Base-by-base conservation (phyloP, 768 basidiomycete genomes). In the Mycena alexandri region DNA sequence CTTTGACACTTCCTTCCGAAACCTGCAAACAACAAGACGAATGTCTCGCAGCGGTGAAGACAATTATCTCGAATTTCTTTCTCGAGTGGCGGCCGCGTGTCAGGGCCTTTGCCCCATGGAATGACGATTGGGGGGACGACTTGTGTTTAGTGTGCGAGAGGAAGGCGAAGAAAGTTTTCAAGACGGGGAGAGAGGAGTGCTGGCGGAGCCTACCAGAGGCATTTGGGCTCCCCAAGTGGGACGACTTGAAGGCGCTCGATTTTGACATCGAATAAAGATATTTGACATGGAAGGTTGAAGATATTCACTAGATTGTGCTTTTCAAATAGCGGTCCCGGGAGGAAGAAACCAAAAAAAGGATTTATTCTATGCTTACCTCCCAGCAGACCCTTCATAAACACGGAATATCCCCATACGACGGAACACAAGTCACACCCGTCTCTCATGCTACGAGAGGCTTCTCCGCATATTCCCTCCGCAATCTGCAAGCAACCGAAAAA, bases 211-310 rank as follows among this genome's bases (percentile, higher is more conserved):
- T 65, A 21, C 65, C 68, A 6, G 42, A 46, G 7, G 25, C 38
- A 11, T 69, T 63, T 38, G 64, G 64, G 10, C 48, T 65, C 2
- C 52, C 63, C 4, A 24, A 41, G 12, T 70, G 63, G 64, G 21
- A 60, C 22, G 33, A 44, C 29, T 43, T 70, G 54, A 43, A 34
- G 34, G 48, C 60, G 22, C 33, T 50, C 43, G 66, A 67, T n/a
- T 61, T 61, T 38, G 59, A 67, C 16, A 29, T 29, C 6, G 29
- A 29, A 29, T 29, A 29, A 29, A n/a, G n/a, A n/a, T n/a, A n/a
- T n/a, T n/a, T n/a, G 29, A 29, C 29, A 29, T 29, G 29, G 29
- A 29, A 29, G 3, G 29, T 29, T 67, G 47, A 67, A 38, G 38
- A 9, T 14, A 38, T 38, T 38, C 14, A 38, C 29, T 29, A 29